Base-by-base conservation (phyloP, 2,329 filamentous ascomycete species). In the Diaporthe ampelina region DNA sequence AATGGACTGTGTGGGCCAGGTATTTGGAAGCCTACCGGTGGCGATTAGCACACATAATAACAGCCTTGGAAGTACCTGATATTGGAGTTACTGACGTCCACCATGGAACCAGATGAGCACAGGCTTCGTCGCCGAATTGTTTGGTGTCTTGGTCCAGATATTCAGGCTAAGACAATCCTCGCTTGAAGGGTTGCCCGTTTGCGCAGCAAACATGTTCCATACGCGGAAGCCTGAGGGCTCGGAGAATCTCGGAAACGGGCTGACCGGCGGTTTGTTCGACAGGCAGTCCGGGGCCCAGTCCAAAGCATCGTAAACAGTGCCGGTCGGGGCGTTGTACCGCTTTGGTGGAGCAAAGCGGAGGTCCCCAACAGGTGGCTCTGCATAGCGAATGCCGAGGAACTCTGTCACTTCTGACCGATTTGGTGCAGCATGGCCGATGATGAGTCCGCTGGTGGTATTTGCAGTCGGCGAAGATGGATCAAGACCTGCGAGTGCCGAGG, bases 101-200 rank as follows among this genome's bases (percentile, higher is more conserved):
- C 63, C 63, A n/a, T 67, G 58, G 29, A 72, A 58, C 73, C 58
- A 58, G 26, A 87, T 80, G 45, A 87, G 76, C 35, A 87, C 84
- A 6, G 86, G 79, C 65, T 84, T 86, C 65, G 81, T 81, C 32
- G 75, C 70, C 6, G 79, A 79, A 5, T 78, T 77, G 6, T 77
- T 77, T 40, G 82, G 78, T 32, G 81, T 79, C 63, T 81, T 81
- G 48, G 82, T 81, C 84, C 83, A 85, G 10, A 85, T 77, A 73
- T 85, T 85, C 48, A 85, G 69, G 7, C 79, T 80, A 17, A 85
- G 75, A 69, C 82, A 85, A 68, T 85, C 83, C 73, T 85, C 83
- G 72, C 48, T 70, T 24, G 50, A 73, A 26, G 48, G 72, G 50
- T 43, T 54, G 45, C 48, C 54, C 32, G 57, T 72, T 40, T 71